A percentile compares a stretch with the other conserved stretches of the same genome.
Conservation (phyloP, 352 stramenopile species). For the Blastocystis sp. region DNA sequence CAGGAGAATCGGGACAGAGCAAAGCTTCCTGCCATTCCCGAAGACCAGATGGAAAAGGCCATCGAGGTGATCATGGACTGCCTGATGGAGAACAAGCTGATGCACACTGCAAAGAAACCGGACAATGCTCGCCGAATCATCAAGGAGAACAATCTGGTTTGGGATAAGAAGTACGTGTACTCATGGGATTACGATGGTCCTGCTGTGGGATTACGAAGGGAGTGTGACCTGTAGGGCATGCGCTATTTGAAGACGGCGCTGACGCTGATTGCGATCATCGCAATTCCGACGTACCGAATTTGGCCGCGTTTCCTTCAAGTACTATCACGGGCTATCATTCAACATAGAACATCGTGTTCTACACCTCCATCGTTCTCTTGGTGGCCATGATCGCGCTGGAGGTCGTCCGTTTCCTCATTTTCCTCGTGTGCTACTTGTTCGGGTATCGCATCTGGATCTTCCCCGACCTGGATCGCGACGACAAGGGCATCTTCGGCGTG, state of each 20-base stretch:
- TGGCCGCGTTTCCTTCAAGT: slow-evolving; percentile 46
- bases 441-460: slow-evolving; percentile 67
- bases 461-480: slow-evolving; percentile 64
- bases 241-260: slow-evolving; percentile 56
- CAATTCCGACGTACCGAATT: slow-evolving; percentile 47
- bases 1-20: slow-evolving; percentile 9
- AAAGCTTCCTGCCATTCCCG: slow-evolving; percentile 31
- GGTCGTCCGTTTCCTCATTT: slow-evolving; percentile 40
- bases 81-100: slow-evolving; percentile 25
- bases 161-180: slow-evolving; percentile 58
- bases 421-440: slow-evolving; percentile 59
- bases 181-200: slow-evolving; percentile 65
- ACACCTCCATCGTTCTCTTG: not conserved
- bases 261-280: slow-evolving; percentile 11
- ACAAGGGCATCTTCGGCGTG: slow-evolving; percentile 64
- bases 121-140: slow-evolving; percentile 43
- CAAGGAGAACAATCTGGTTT: slow-evolving; percentile 16
- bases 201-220: not conserved
- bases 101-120: slow-evolving; percentile 39
- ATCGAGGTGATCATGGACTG: slow-evolving; percentile 39
- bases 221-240: slow-evolving; percentile 25
- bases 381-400: slow-evolving; percentile 35
- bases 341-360: slow-evolving; percentile 54
- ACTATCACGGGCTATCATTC: not conserved
- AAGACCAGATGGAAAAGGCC: slow-evolving; percentile 10